A percentile compares a stretch with the other conserved stretches of the same genome.
Conservation (phyloP, 2,329 filamentous ascomycete genomes). For the Rhytidhysteron rufulum region DNA sequence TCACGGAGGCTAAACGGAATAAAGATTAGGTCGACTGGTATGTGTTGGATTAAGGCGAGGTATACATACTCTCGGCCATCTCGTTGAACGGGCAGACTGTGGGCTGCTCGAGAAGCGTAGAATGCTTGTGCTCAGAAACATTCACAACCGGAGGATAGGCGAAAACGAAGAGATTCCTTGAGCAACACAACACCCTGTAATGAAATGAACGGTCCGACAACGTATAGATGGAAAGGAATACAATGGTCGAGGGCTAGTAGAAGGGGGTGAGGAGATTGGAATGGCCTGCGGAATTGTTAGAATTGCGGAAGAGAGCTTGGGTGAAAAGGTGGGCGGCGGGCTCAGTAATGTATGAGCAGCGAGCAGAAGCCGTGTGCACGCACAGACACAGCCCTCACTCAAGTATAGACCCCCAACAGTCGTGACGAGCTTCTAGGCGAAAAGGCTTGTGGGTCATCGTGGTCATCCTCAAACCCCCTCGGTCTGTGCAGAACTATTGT, state of each 20-base stretch:
- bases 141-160: no score
- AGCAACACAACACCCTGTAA: no score
- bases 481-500: neutral
- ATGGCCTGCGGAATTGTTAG: neutral
- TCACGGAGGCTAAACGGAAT: slow-evolving; percentile 10
- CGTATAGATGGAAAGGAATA: no score
- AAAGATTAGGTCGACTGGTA: slow-evolving; percentile 3
- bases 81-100: neutral
- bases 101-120: neutral
- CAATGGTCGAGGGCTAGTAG: no score
- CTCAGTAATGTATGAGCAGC: no score
- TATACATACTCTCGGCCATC: slow-evolving; percentile 11
- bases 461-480: neutral
- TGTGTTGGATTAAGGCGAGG: neutral
- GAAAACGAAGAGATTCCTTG: no score
- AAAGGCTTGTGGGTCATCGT: no score
- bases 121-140: neutral
- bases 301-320: no score
- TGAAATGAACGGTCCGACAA: no score
- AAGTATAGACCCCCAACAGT: no score
- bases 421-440: neutral
- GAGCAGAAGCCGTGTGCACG: no score
- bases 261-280: neutral
- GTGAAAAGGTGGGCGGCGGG: neutral
- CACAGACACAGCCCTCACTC: no score